phyloP scores from a whole-genome alignment of 2,329 filamentous ascomycete species.

The Davidsoniella eucalypti region DNA sequence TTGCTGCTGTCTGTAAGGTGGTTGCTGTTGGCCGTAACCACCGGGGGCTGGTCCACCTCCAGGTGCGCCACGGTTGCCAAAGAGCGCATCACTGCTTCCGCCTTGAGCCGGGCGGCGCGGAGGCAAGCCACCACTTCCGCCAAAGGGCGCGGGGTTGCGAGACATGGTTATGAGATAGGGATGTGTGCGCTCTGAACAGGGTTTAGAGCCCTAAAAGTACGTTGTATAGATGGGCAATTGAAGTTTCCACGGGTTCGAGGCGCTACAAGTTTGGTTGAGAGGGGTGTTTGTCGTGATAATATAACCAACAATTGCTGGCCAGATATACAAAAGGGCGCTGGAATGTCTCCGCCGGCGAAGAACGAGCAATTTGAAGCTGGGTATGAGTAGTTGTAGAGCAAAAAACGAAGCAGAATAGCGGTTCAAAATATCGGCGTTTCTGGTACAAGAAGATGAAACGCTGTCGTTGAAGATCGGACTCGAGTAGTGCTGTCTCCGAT shows the following conservation, averaged over 20 bases:
- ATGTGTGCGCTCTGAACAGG: too few relatives aligned
- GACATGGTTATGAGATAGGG: constrained; percentile 14
- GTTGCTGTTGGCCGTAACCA: constrained; percentile 2
- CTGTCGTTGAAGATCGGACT: too few relatives aligned
- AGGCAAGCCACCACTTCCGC: constrained; percentile 8
- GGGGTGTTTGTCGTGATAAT: not conserved
- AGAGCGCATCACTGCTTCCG: constrained; percentile 5
- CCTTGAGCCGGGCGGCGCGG: constrained; percentile 3
- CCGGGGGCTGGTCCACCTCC: not conserved
- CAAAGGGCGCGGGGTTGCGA: constrained; percentile 15
- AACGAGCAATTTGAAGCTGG: too few relatives aligned
- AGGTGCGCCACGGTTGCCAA: constrained; percentile 10
- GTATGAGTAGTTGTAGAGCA: too few relatives aligned
- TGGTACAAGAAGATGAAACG: too few relatives aligned
- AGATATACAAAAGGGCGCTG: not conserved
- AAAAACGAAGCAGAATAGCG: too few relatives aligned
- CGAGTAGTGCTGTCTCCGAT: too few relatives aligned
- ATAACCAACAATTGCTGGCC: not conserved
- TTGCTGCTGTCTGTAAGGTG: constrained; percentile 3
- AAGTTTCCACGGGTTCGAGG: too few relatives aligned
- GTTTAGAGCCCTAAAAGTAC: too few relatives aligned
- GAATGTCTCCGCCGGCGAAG: not conserved
- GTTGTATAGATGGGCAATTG: too few relatives aligned
- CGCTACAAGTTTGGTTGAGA: too few relatives aligned
- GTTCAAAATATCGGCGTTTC: too few relatives aligned